Base-by-base conservation (phyloP, 208 protist species). In the Wallacemonas sp. region DNA sequence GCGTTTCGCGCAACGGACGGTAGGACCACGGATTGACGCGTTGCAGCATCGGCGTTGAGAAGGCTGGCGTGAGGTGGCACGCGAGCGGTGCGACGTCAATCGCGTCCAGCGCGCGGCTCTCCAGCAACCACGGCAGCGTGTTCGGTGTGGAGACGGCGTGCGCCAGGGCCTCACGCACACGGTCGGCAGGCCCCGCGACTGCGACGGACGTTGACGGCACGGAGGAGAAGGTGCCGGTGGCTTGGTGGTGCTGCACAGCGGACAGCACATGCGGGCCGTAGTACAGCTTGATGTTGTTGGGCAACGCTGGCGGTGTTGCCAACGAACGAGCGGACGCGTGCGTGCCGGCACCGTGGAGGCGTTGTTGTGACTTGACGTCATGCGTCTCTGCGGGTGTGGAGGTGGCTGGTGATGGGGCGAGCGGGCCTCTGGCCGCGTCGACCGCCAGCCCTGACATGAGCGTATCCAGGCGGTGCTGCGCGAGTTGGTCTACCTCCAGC, bases 11-110 rank as follows among this genome's bases (percentile, higher is more conserved):
- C 55, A 79, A 55, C 13, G 81, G 85, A 34, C 68, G 68, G 59
- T 81, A 92, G 37, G 75, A 83, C 55, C 77, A 79, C 26, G 61
- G 50, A 33, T 87, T 77, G 0, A 85, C 66, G n/a, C 86, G 81
- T 21, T 81, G 77, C 68, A 92, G 72, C 41, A 62, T 22, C 50
- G 79, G 71, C 5, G 82, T 83, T 21, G 68, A 81, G 57, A 84
- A 83, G 27, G 79, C 75, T 3, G 86, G 86, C 34, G 82, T 60
- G 41, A 92, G 76, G 15, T 61, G 63, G 53, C 73, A 82, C n/a
- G 59, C 61, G 45, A 80, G 32, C 6, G 77, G 46, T 10, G 68
- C 75, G 19, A 82, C 39, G 8, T 59, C 46, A 1, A 75, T 37
- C 8, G 65, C 70, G 38, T 83, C 81, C 5, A 87, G 50, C 19